These are phyloP conservation scores for Phytophthora colocasiae DNA, from an alignment of 352 stramenopile species.

Conservation along the genomic window DNA sequence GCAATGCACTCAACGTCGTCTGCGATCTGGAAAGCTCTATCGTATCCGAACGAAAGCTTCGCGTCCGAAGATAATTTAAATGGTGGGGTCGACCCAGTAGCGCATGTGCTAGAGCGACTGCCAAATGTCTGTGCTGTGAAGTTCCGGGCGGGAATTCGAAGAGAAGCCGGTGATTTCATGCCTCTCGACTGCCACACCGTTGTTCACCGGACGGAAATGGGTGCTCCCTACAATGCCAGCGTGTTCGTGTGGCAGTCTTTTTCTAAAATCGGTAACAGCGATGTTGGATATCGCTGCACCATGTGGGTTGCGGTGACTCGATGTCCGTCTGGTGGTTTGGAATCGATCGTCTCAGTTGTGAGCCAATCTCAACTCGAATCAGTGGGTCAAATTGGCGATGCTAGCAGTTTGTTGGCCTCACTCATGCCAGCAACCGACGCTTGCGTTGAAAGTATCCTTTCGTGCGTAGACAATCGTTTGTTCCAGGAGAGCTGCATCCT, in stretches of 20 bases:
- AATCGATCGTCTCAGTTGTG: constrained; percentile 23
- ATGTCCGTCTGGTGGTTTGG: constrained; percentile 2
- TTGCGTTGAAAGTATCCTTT: constrained; percentile 24
- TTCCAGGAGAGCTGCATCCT: constrained; percentile 14
- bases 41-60: constrained; percentile 1
- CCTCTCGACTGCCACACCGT: constrained; percentile 12
- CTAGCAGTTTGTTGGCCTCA: neutral
- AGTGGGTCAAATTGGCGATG: neutral
- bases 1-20: constrained; percentile 22
- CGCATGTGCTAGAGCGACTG: constrained; percentile 14
- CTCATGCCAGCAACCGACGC: constrained; percentile 7
- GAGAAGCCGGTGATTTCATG: neutral
- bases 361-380: constrained; percentile 15
- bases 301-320: constrained; percentile 26
- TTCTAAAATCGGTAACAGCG: neutral
- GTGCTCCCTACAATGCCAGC: neutral
- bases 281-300: constrained; percentile 5
- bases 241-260: constrained; percentile 30
- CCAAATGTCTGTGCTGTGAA: constrained; percentile 20
- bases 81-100: neutral
- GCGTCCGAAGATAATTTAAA: neutral
- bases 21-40: constrained; percentile 20
- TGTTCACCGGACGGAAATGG: neutral
- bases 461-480: constrained; percentile 22
- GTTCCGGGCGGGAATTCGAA: constrained; percentile 8